Evolutionary conservation across 805 yeast genomes (phyloP).

Genomic region (Yarrowia bubula): DNA sequence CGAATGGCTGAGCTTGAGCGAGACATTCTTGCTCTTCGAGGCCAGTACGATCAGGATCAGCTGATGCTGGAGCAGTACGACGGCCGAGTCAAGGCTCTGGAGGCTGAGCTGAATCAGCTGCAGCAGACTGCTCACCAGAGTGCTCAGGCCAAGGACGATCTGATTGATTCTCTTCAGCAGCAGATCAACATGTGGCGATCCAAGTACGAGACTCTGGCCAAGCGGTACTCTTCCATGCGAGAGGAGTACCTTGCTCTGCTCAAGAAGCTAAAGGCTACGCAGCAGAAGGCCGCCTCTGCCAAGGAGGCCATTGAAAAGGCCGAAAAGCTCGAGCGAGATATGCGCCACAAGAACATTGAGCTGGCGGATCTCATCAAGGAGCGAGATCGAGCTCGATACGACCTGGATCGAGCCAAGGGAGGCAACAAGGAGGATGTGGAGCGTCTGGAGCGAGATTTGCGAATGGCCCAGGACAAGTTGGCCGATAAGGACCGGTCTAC

Average conservation of each 20-base stretch:
- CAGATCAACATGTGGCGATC: slow-evolving; percentile 76
- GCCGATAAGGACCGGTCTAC: slow-evolving; percentile 61
- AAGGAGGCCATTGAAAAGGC: slow-evolving; percentile 85
- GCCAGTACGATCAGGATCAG: slow-evolving; percentile 85
- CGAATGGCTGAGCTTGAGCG: slow-evolving; percentile 78
- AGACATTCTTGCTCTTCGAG: slow-evolving; percentile 68
- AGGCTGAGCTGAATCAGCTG: slow-evolving; percentile 62
- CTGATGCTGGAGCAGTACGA: slow-evolving; percentile 83
- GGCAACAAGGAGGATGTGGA: slow-evolving; percentile 65
- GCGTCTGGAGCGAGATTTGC: slow-evolving; percentile 58
- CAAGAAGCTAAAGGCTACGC: slow-evolving; percentile 73
- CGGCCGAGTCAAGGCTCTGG: slow-evolving; percentile 75
- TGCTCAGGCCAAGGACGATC: slow-evolving; percentile 72
- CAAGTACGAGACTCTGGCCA: slow-evolving; percentile 86
- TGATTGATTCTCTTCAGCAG: slow-evolving; percentile 63
- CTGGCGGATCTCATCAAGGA: slow-evolving; percentile 85
- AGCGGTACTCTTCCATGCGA: slow-evolving; percentile 83
- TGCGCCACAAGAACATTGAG: slow-evolving; percentile 82
- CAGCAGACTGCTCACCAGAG: slow-evolving; percentile 69
- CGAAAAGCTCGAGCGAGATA: slow-evolving; percentile 76
- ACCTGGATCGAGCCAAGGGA: slow-evolving; percentile 67
- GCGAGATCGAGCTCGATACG: slow-evolving; percentile 83
- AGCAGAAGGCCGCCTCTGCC: slow-evolving; percentile 83
- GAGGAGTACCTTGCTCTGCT: slow-evolving; percentile 84
- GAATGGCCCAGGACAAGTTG: slow-evolving; percentile 58